These are phyloP conservation scores for Phytopythium boreale DNA, from an alignment of 352 stramenopile genomes.

Conservation along the genomic window DNA sequence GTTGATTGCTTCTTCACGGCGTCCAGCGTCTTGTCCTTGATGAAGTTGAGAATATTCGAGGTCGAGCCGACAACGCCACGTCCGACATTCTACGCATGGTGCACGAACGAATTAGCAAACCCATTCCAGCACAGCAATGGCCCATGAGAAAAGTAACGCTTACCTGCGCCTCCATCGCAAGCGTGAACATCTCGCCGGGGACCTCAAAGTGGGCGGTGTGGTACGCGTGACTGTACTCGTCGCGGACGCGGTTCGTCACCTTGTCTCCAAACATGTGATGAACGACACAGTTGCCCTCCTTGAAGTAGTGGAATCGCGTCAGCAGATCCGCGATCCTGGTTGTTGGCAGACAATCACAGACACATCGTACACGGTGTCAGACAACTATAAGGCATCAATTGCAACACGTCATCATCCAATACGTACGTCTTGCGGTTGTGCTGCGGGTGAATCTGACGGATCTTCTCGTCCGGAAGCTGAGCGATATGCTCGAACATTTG, in stretches of 20 bases:
- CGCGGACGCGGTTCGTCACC: constrained; percentile 90
- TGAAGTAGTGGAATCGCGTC: constrained; percentile 93
- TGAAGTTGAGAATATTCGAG: constrained; percentile 98
- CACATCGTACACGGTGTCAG: neutral
- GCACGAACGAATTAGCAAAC: neutral
- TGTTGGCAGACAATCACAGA: neutral
- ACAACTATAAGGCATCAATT: neutral
- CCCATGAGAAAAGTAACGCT: too few relatives aligned
- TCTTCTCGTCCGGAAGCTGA: constrained; percentile 77
- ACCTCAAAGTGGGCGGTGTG: constrained; percentile 97
- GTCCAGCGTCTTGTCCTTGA: constrained; percentile 93
- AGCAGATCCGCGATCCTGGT: constrained; percentile 70
- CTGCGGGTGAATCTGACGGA: constrained; percentile 77
- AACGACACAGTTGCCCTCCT: constrained; percentile 96
- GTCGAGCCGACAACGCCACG: constrained; percentile 94
- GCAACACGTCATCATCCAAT: neutral
- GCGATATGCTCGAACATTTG: constrained; percentile 90
- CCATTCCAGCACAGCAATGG: neutral
- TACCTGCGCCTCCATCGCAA: constrained; percentile 91
- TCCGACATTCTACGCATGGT: constrained; percentile 54
- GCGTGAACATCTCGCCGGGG: constrained; percentile 98
- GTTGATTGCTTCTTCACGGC: constrained; percentile 57
- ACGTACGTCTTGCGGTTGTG: constrained; percentile 74
- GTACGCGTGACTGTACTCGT: constrained; percentile 92
- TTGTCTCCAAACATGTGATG: constrained; percentile 98